Evolutionary conservation across 768 basidiomycete genomes (phyloP).

Genomic region (Boletus eberwhitei): DNA sequence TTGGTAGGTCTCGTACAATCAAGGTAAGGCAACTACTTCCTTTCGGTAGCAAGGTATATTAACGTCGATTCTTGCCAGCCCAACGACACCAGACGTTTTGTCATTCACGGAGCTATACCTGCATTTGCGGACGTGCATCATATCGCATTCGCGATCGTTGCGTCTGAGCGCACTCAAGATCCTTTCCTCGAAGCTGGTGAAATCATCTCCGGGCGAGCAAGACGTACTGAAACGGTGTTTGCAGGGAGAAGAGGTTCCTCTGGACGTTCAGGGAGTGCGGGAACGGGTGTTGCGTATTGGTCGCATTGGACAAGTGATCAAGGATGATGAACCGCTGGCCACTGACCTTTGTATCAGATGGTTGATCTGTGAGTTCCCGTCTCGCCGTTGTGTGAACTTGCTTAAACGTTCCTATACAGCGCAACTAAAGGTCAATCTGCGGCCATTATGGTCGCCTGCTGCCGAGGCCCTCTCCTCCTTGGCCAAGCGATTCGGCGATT

Average conservation of each 20-base stretch:
- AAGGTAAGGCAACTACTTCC: conserved; percentile 35
- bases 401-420: conserved; percentile 40
- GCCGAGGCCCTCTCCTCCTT: conserved; percentile 57
- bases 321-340: conserved; percentile 46
- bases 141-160: conserved; percentile 69
- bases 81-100: conserved; percentile 22
- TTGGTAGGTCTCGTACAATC: conserved; percentile 46
- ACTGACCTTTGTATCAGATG: conserved; percentile 68
- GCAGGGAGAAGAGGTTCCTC: conserved; percentile 74
- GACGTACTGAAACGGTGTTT: conserved; percentile 66
- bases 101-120: conserved; percentile 52
- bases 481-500: conserved; percentile 57
- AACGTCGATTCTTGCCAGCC: conserved; percentile 8
- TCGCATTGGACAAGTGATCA: conserved; percentile 61
- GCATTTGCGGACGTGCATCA: conserved; percentile 48
- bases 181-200: conserved; percentile 51
- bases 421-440: conserved; percentile 90
- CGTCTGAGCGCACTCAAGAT: conserved; percentile 66
- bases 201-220: conserved; percentile 38
- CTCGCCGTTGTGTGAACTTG: neutral
- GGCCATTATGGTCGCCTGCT: conserved; percentile 86
- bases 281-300: conserved; percentile 81
- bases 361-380: conserved; percentile 57
- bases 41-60: neutral
- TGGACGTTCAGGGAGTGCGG: conserved; percentile 77